Evolutionary conservation across 805 yeast species (phyloP).

Genomic region (Jamesozyma piceae): DNA sequence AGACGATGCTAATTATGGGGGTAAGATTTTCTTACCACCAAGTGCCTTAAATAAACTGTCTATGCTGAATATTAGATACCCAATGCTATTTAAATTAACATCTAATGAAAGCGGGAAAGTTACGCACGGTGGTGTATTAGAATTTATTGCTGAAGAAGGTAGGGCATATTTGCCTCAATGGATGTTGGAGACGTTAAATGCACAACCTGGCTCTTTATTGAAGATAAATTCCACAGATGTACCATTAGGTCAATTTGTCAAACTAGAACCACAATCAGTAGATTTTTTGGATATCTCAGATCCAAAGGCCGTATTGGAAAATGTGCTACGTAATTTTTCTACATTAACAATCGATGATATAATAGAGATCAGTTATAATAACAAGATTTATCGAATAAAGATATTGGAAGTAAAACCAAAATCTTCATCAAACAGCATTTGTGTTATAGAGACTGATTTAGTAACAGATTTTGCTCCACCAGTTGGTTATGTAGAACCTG

Average conservation of each 20-base stretch:
- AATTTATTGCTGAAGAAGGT: slow-evolving; percentile 96
- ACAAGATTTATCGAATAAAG: slow-evolving; percentile 64
- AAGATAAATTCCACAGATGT: slow-evolving; percentile 69
- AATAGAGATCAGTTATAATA: slow-evolving; percentile 77
- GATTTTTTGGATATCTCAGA: slow-evolving; percentile 89
- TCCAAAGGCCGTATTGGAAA: slow-evolving; percentile 94
- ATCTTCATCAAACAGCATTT: slow-evolving; percentile 53
- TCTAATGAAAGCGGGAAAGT: slow-evolving; percentile 51
- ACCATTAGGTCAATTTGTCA: slow-evolving; percentile 80
- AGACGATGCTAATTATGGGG: slow-evolving; percentile 83
- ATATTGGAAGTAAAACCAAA: slow-evolving; percentile 85
- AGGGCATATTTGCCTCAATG: slow-evolving; percentile 90
- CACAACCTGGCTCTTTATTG: slow-evolving; percentile 73
- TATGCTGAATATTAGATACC: slow-evolving; percentile 86
- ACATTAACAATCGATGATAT: slow-evolving; percentile 78
- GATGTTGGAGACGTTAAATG: slow-evolving; percentile 76
- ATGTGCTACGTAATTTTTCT: slow-evolving; percentile 80
- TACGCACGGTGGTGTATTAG: slow-evolving; percentile 91
- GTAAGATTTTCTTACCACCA: slow-evolving; percentile 90
- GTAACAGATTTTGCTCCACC: slow-evolving; percentile 99
- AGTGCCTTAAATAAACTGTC: slow-evolving; percentile 83
- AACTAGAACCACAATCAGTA: slow-evolving; percentile 89
- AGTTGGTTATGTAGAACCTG: slow-evolving; percentile 94
- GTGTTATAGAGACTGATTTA: slow-evolving; percentile 93
- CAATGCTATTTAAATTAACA: slow-evolving; percentile 81